Conservation (phyloP, 2,329 filamentous ascomycete genomes). For the Phialophora expanda region DNA sequence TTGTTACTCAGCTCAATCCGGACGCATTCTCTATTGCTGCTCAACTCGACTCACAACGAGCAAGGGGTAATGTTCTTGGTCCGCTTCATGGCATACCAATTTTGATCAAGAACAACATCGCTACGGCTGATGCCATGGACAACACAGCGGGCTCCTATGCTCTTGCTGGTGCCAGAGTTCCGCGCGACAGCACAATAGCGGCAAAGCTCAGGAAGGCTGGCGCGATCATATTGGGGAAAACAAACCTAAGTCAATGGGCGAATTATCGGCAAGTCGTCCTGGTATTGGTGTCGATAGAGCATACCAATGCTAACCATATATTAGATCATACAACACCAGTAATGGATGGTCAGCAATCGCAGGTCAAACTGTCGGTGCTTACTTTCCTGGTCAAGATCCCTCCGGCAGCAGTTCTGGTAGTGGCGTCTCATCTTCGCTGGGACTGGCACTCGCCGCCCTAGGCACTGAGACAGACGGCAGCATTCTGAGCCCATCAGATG, state of each 20-base stretch:
- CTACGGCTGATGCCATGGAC: slow-evolving; percentile 66
- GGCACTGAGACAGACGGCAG: slow-evolving; percentile 70
- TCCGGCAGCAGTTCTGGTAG: slow-evolving; percentile 67
- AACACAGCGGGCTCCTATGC: slow-evolving; percentile 70
- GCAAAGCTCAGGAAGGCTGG: slow-evolving; percentile 66
- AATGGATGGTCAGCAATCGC: slow-evolving; percentile 70
- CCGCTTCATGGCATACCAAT: slow-evolving; percentile 70
- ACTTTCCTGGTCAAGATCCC: slow-evolving; percentile 66
- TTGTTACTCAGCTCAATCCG: slow-evolving; percentile 62
- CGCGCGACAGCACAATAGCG: slow-evolving; percentile 63
- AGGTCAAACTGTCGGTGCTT: slow-evolving; percentile 67
- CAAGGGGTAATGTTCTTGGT: slow-evolving; percentile 54
- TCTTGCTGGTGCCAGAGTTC: slow-evolving; percentile 63
- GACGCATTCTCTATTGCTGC: slow-evolving; percentile 59
- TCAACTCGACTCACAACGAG: slow-evolving; percentile 56
- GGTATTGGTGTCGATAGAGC: background rate
- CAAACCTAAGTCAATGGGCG: slow-evolving; percentile 69
- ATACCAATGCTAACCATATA: background rate
- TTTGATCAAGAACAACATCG: slow-evolving; percentile 71
- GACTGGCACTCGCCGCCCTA: slow-evolving; percentile 63
- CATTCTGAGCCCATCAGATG: slow-evolving; percentile 61
- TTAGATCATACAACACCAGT: slow-evolving; percentile 53
- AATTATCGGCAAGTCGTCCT: slow-evolving; percentile 55
- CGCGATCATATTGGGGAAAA: slow-evolving; percentile 69
- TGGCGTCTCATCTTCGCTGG: slow-evolving; percentile 64